A percentile compares a stretch with the other conserved stretches of the same genome.
Conservation (phyloP, 352 stramenopile species). For the Phytopythium litorale region DNA sequence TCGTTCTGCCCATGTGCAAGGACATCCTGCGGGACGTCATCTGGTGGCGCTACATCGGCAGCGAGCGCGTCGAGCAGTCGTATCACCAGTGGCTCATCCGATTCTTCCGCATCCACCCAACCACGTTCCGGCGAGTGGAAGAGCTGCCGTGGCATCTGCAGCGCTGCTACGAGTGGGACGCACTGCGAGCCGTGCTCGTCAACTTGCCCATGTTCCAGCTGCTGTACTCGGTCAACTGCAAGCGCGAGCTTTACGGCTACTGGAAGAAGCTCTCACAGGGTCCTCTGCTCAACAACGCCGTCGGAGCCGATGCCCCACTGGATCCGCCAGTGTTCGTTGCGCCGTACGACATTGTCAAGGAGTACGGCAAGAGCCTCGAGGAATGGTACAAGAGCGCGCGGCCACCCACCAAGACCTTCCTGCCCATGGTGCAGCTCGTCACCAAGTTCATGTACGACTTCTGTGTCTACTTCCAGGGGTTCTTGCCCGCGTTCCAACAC, state of each 20-base stretch:
- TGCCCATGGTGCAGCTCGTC: constrained; percentile 72
- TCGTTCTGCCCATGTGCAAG: constrained; percentile 87
- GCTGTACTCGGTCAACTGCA: constrained; percentile 88
- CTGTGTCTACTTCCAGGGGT: constrained; percentile 64
- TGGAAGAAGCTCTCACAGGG: constrained; percentile 86
- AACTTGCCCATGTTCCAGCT: constrained; percentile 91
- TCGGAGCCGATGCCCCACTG: constrained; percentile 16
- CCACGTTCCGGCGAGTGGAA: constrained; percentile 75
- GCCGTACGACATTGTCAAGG: constrained; percentile 91
- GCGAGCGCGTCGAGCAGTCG: constrained; percentile 55
- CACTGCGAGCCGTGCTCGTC: constrained; percentile 84
- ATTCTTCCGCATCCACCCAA: constrained; percentile 79
- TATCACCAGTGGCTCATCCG: constrained; percentile 84
- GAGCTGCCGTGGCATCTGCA: constrained; percentile 93
- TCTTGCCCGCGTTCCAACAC: constrained; percentile 73
- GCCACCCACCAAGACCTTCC: constrained; percentile 73
- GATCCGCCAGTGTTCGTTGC: constrained; percentile 45
- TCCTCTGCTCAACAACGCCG: constrained; percentile 47
- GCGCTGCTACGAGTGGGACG: constrained; percentile 85
- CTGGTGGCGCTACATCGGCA: constrained; percentile 84
- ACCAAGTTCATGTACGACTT: constrained; percentile 91
- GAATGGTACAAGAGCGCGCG: constrained; percentile 78
- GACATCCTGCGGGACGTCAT: constrained; percentile 86
- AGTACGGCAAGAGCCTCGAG: constrained; percentile 88
- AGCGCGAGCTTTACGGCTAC: constrained; percentile 89